These are phyloP conservation scores for Rhizopogon parksii DNA, from an alignment of 1,284 basidiomycete genomes.

Conservation along the genomic window DNA sequence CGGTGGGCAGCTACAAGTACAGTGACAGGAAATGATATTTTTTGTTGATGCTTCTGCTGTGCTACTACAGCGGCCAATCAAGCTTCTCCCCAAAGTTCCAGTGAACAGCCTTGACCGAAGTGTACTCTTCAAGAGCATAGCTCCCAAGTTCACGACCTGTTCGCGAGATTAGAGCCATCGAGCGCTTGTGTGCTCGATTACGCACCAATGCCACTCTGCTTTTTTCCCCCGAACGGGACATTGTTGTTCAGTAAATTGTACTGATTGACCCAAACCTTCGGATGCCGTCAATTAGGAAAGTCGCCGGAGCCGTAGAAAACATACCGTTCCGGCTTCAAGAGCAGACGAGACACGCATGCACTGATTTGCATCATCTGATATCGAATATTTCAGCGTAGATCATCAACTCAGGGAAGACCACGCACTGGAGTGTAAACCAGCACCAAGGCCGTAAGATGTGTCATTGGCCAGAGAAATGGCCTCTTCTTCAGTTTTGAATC, in stretches of 20 bases:
- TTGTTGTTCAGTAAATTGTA: conserved; percentile 78
- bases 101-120: conserved; percentile 80
- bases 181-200: conserved; percentile 14
- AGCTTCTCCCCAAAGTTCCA: conserved; percentile 81
- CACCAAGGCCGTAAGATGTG: conserved; percentile 82
- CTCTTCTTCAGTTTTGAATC: conserved; percentile 76
- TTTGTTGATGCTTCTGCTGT: neutral
- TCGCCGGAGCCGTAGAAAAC: conserved; percentile 17
- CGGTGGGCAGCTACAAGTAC: neutral
- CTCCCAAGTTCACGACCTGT: conserved; percentile 83
- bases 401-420: conserved; percentile 6
- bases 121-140: conserved; percentile 80
- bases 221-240: conserved; percentile 92
- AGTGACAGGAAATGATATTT: neutral
- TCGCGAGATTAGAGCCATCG: conserved; percentile 7
- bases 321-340: conserved; percentile 79
- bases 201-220: conserved; percentile 66
- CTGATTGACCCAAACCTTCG: conserved; percentile 82
- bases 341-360: conserved; percentile 79
- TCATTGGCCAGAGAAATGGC: conserved; percentile 76
- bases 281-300: conserved; percentile 10
- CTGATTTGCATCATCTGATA: conserved; percentile 73
- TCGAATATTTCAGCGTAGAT: neutral
- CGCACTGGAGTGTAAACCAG: conserved; percentile 82
- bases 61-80: conserved; percentile 64